phyloP scores from a whole-genome alignment of 2,329 filamentous ascomycete genomes.

The Apiospora malaysiana region DNA sequence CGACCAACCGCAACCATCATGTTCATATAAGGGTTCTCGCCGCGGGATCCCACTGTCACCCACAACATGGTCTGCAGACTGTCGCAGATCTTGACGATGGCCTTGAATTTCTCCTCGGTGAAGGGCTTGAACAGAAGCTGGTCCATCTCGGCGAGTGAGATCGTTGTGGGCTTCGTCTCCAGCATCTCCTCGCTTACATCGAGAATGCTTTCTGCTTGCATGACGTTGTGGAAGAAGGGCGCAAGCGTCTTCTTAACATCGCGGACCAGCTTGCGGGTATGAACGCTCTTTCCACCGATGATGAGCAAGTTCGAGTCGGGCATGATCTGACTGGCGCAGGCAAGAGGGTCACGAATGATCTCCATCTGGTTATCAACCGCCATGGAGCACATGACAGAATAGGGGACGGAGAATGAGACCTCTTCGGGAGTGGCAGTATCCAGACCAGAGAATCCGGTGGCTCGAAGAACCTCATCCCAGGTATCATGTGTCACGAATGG shows the following conservation, averaged over 20 bases:
- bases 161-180: constrained; percentile 24
- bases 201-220: constrained; percentile 14
- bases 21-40: constrained; percentile 21
- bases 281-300: constrained; percentile 24
- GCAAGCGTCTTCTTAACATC: neutral
- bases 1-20: constrained; percentile 14
- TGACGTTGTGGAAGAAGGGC: constrained; percentile 15
- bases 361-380: constrained; percentile 37
- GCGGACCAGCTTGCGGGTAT: constrained; percentile 14
- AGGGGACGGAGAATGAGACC: neutral
- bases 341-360: constrained; percentile 22
- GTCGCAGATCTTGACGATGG: constrained; percentile 7
- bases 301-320: constrained; percentile 26
- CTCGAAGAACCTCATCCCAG: constrained; percentile 34
- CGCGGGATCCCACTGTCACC: constrained; percentile 17
- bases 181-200: constrained; percentile 1
- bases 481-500: constrained; percentile 20
- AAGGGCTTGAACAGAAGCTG: constrained; percentile 33
- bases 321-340: neutral
- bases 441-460: constrained; percentile 38
- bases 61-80: constrained; percentile 20
- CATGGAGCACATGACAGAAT: constrained; percentile 38
- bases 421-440: constrained; percentile 30
- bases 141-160: constrained; percentile 37
- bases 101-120: constrained; percentile 11